Base-by-base conservation (phyloP, 768 basidiomycete species). In the Boletus pseudo-olivaceus region DNA sequence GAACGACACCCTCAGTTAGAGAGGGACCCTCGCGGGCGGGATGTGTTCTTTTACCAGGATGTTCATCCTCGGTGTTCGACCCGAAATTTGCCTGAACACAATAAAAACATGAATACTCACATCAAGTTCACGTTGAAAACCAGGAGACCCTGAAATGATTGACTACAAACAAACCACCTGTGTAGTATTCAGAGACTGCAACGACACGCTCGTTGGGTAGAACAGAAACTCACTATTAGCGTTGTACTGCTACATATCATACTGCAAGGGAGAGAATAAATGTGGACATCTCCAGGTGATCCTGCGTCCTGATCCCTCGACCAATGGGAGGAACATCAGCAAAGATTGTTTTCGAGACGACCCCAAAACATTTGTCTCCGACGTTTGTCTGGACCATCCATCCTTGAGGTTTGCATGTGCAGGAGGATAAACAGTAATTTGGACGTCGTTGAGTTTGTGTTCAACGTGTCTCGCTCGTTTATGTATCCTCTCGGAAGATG, bases 371-470 rank as follows among this genome's bases (percentile, higher is more conserved):
- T 68, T 70, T 47, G 49, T 91, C 87, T 90, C 69, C 87, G 85
- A 88, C 88, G 81, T 78, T 86, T 90, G 89, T 91, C 88, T 91
- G 88, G 88, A 85, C 88, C 80, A 73, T 84, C 83, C 79, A 76
- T 82, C 80, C 85, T 74, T 82, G 67, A 61, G 57, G 63, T 63
- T 65, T 57, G 63, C 62, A 52, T 64, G 66, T 62, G 75, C 70
- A 68, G 71, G 75, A 78, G 84, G 79, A 72, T 67, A 76, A 80
- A 88, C 75, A 82, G 88, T 81, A 91, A 91, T 90, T 90, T 86
- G 79, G 72, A 86, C 87, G 84, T 82, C 89, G 85, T 73, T 69
- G 71, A 63, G 66, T 73, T 62, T 26, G 6, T 23, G 57, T 49
- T 53, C 32, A 38, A 23, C 30, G 14, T 4, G 10, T 9, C 8